Evolutionary conservation across 371 early-diverging fungal genomes (phyloP).

Genomic region (Encephalitozoon hellem): DNA sequence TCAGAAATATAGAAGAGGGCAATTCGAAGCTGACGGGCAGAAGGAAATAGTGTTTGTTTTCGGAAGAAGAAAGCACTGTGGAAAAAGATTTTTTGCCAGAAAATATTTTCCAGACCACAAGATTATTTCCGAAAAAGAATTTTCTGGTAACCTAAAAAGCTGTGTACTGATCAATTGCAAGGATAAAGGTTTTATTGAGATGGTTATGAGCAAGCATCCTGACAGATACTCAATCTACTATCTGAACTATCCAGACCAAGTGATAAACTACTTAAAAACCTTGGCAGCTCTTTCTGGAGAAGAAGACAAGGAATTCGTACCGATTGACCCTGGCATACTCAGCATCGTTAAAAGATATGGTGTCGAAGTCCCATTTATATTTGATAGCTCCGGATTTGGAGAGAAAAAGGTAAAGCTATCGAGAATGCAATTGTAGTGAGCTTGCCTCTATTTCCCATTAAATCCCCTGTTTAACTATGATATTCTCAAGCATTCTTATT

Average conservation of each 20-base stretch:
- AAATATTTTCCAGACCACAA: slow-evolving; percentile 6
- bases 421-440: neutral
- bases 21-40: neutral
- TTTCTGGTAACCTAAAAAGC: neutral
- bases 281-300: slow-evolving; percentile 1
- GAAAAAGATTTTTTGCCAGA: slow-evolving; percentile 22
- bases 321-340: neutral
- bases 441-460: neutral
- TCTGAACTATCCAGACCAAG: slow-evolving; percentile 9
- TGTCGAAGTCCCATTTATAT: slow-evolving; percentile 14
- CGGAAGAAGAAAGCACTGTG: slow-evolving; percentile 26
- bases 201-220: neutral
- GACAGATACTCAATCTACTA: neutral
- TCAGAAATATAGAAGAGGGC: neutral
- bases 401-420: slow-evolving; percentile 7
- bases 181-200: neutral
- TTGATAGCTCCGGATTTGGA: slow-evolving; percentile 1
- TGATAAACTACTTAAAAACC: slow-evolving; percentile 13
- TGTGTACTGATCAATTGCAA: slow-evolving; percentile 6
- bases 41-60: slow-evolving; percentile 20
- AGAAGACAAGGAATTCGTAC: neutral
- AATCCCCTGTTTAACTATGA: neutral
- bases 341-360: neutral
- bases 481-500: neutral
- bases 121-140: neutral